Evolutionary conservation across 495 filamentous ascomycete species (phyloP), one percentile per base, ranked within the genome.

Genomic region (Aspergillus cavernicola): DNA sequence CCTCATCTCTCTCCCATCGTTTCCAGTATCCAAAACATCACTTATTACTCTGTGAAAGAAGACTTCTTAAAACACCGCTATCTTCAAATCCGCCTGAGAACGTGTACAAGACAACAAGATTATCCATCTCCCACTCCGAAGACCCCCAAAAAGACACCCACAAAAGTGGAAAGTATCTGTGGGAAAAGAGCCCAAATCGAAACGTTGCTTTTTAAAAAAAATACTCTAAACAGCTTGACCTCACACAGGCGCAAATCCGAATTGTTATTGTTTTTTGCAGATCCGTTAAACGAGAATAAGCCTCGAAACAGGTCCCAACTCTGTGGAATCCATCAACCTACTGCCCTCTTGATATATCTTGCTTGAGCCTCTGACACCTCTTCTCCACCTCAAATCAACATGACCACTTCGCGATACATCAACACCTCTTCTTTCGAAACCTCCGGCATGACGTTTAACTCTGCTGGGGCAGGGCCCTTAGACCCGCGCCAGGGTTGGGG

Each of bases 121-220:
- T n/a, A 13, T 24, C 20, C 13, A 32, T 33, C 29, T 48, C 20
- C 19, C 19, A 36, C 31, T 24, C 19, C 32, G 19, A n/a, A 46
- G 13, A 23, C 18, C 29, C 32, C 37, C 16, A 31, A 20, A 16
- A n/a, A n/a, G n/a, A n/a, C 43, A 46, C 13, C 19, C 39, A 42
- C 39, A n/a, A 42, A 26, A 42, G 19, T 39, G 36, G 39, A 42
- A 18, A 18, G 37, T 20, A 36, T 16, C 20, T 42, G 39, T 26
- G 19, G 33, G 20, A 42, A 42, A 19, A 32, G 43, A 33, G 32
- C 31, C 32, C 10, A 48, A 48, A 36, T 36, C n/a, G 31, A 24
- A 36, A 36, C 45, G 45, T 48, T 48, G 45, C 45, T 48, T 48
- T 37, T 10, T 32, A 23, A 37, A 48, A 46, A 46, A 37, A 48